Evolutionary conservation across 2,329 filamentous ascomycete species (phyloP), one percentile per base, ranked within the genome.

Genomic region (Bertia moriformis): DNA sequence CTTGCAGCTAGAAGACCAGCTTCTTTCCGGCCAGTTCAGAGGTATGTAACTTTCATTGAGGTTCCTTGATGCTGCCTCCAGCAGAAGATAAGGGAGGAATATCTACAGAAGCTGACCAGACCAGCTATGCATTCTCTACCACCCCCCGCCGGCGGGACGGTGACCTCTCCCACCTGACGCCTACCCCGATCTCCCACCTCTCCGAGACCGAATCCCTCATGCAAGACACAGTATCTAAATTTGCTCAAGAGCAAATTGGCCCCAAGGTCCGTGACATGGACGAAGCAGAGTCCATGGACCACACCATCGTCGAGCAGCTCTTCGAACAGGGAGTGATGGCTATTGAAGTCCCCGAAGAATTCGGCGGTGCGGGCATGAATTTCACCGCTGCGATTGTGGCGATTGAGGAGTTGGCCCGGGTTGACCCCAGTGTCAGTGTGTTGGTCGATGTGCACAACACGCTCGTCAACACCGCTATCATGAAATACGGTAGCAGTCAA

Each of bases 241-340:
- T 84, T 49, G 77, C 80, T 20, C 67, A 69, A 45, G 78, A 83
- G 41, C 65, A 73, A 33, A 73, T 85, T 43, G 67, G 75, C 18
- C 80, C 80, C 19, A 82, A 80, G 51, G 78, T 78, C 3, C 70
- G 80, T 14, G 78, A 80, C 4, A 85, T 85, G 80, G 80, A 85
- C 48, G 80, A 85, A 59, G 68, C 69, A 4, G 80, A 85, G 60
- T 58, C 66, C 35, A 83, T 85, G 79, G 80, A 84, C 51, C 69
- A 75, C 0, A 54, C 65, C 0, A 60, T 85, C 18, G 70, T 85
- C 7, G 78, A 83, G 55, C 73, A 79, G 51, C 62, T 81, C 33
- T 84, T 85, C 50, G 80, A 84, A 57, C 78, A 84, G 52, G 80
- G 80, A 1, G 59, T 85, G 27, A 85, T 85, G 80, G 73, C 76